Percentiles rank a stretch among this genome's conserved stretches.
Conservation (phyloP, 2,329 filamentous ascomycete genomes). For the Talaromyces sp. region DNA sequence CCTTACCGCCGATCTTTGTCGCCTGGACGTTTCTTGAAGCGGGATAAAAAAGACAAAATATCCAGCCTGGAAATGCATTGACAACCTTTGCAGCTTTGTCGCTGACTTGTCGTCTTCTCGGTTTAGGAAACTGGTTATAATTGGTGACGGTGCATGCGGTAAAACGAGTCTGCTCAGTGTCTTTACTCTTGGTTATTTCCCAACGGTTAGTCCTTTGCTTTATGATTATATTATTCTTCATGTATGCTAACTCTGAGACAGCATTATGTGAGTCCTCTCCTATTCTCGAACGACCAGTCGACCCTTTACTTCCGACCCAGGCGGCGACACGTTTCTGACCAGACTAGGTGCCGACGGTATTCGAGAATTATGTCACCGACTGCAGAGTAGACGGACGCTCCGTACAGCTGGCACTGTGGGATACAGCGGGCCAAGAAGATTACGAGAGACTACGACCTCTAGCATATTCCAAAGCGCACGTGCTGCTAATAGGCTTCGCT, state of each 20-base stretch:
- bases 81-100: neutral
- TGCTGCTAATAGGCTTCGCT: conserved; percentile 92
- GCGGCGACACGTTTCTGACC: neutral
- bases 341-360: conserved; percentile 83
- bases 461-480: conserved; percentile 94
- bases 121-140: conserved; percentile 86
- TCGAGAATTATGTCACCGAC: conserved; percentile 99
- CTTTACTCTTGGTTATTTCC: conserved; percentile 96
- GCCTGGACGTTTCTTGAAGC: neutral
- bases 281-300: neutral
- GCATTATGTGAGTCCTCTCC: conserved; percentile 41
- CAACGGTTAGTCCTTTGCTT: conserved; percentile 64
- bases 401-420: conserved; percentile 97
- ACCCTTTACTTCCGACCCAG: neutral
- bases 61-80: neutral
- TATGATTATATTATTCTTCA: neutral
- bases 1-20: neutral
- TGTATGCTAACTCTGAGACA: conserved; percentile 16
- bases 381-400: conserved; percentile 97
- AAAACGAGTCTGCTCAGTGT: conserved; percentile 97
- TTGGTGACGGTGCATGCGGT: conserved; percentile 94
- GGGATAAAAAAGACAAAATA: neutral
- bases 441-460: conserved; percentile 92
- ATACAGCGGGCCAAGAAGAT: conserved; percentile 99
- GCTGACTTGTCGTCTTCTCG: conserved; percentile 13